Evolutionary conservation across 2,329 filamentous ascomycete species (phyloP).

Genomic region (Aspergillus tamarii): DNA sequence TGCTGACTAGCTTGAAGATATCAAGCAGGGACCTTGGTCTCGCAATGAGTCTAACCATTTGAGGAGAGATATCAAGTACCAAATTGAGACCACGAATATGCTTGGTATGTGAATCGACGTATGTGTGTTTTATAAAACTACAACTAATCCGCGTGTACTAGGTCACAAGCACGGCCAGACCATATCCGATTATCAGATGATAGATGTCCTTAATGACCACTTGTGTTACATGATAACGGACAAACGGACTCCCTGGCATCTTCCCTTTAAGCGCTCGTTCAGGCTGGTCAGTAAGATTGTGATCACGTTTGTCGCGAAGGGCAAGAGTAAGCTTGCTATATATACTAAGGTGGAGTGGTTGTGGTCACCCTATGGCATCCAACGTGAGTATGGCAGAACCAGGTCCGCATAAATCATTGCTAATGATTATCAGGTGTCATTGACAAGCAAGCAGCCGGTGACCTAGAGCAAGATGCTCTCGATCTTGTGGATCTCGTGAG

Average conservation of each 20-base stretch:
- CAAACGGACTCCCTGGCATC: conserved; percentile 73
- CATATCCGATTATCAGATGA: conserved; percentile 80
- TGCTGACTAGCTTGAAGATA: conserved; percentile 52
- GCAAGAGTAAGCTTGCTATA: conserved; percentile 86
- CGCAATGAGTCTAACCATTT: conserved; percentile 70
- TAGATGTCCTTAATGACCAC: conserved; percentile 81
- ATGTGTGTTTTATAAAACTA: not conserved
- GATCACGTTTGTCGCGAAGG: conserved; percentile 90
- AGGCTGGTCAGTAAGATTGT: conserved; percentile 86
- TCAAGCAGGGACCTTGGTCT: conserved; percentile 85
- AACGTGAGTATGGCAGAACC: conserved; percentile 37
- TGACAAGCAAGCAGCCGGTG: conserved; percentile 70
- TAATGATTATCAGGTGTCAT: conserved; percentile 49
- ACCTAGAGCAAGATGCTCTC: conserved; percentile 56
- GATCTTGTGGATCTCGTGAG: conserved; percentile 55
- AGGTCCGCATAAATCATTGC: not conserved
- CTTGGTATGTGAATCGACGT: conserved; percentile 54
- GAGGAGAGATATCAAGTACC: conserved; percentile 79
- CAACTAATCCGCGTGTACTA: conserved; percentile 23
- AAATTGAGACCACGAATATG: conserved; percentile 68
- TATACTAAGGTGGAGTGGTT: conserved; percentile 89
- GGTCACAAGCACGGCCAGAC: conserved; percentile 58
- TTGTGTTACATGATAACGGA: conserved; percentile 70
- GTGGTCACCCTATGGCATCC: conserved; percentile 59
- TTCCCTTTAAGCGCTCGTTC: conserved; percentile 79